Evolutionary conservation across 768 basidiomycete species (phyloP).

Genomic region (Trametes cubensis): DNA sequence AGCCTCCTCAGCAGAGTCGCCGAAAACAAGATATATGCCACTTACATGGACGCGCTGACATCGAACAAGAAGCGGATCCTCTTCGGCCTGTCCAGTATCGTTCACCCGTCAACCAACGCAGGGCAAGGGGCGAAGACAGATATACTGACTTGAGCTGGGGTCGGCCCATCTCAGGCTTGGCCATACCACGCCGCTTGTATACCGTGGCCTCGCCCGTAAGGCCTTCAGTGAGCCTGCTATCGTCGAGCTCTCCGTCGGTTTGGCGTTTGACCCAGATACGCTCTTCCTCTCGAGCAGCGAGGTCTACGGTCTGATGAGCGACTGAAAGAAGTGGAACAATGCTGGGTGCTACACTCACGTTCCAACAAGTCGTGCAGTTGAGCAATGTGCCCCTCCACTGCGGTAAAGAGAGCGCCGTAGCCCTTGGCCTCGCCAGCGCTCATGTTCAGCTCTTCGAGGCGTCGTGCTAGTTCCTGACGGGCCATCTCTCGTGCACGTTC

Average conservation of each 20-base stretch:
- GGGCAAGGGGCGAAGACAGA: not conserved
- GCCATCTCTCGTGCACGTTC: constrained; percentile 71
- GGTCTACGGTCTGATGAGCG: constrained; percentile 48
- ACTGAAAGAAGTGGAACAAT: not conserved
- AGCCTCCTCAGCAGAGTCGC: not conserved
- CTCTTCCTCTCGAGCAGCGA: constrained; percentile 69
- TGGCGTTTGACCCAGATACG: constrained; percentile 73
- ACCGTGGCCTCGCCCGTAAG: constrained; percentile 70
- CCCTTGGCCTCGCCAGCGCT: constrained; percentile 54
- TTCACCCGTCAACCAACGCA: not conserved
- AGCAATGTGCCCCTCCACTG: constrained; percentile 62
- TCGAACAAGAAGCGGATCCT: constrained; percentile 72
- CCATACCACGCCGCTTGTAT: constrained; percentile 71
- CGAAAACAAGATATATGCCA: not conserved
- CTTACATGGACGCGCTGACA: constrained; percentile 68
- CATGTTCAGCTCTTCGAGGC: constrained; percentile 68
- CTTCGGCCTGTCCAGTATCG: constrained; percentile 50
- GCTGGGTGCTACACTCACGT: constrained; percentile 42
- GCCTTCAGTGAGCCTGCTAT: constrained; percentile 65
- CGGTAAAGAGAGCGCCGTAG: constrained; percentile 53
- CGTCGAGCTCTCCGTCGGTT: constrained; percentile 71
- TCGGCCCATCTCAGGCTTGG: constrained; percentile 66
- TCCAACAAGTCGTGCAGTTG: constrained; percentile 64
- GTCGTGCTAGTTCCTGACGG: constrained; percentile 58
- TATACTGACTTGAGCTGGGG: constrained; percentile 63